phyloP scores from a whole-genome alignment of 1,284 basidiomycete genomes.

The Cutaneotrichosporon spelunceum region DNA sequence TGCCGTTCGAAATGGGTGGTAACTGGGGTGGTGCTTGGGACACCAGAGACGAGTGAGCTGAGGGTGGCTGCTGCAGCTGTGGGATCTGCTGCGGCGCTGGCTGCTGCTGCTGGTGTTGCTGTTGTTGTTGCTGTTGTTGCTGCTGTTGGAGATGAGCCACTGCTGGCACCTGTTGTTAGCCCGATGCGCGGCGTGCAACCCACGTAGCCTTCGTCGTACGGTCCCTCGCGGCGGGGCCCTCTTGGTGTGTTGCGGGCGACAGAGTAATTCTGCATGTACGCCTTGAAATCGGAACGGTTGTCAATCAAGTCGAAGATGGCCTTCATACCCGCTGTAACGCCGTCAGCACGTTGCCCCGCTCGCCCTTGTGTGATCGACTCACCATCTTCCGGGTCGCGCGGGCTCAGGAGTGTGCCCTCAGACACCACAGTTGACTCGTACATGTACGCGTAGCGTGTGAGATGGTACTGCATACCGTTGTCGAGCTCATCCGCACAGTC shows the following conservation, averaged over 20 bases:
- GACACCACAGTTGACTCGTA: conserved; percentile 85
- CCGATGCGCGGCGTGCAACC: not conserved
- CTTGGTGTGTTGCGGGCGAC: conserved; percentile 66
- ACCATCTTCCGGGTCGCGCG: conserved; percentile 38
- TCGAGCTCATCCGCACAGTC: conserved; percentile 96
- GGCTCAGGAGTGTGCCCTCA: conserved; percentile 72
- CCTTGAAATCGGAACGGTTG: conserved; percentile 89
- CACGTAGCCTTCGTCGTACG: conserved; percentile 81
- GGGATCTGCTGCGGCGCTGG: not conserved
- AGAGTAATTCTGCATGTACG: conserved; percentile 95
- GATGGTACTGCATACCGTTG: conserved; percentile 92
- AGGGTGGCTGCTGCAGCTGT: not conserved
- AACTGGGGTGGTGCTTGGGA: conserved; percentile 3
- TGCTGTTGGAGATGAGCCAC: conserved; percentile 17
- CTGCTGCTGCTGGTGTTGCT: conserved; percentile 1
- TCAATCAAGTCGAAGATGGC: conserved; percentile 86
- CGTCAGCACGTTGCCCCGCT: conserved; percentile 2
- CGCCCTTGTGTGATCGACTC: conserved; percentile 9
- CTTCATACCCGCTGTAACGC: conserved; percentile 65
- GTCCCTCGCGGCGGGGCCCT: conserved; percentile 76
- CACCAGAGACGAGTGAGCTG: not conserved
- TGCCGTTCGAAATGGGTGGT: conserved; percentile 17
- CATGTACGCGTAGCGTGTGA: conserved; percentile 89
- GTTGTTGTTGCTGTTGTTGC: not conserved
- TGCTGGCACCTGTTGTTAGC: conserved; percentile 16